These are phyloP conservation scores for Naganishia vaughanmartiniae DNA, from an alignment of 768 basidiomycete genomes.

Conservation along the genomic window DNA sequence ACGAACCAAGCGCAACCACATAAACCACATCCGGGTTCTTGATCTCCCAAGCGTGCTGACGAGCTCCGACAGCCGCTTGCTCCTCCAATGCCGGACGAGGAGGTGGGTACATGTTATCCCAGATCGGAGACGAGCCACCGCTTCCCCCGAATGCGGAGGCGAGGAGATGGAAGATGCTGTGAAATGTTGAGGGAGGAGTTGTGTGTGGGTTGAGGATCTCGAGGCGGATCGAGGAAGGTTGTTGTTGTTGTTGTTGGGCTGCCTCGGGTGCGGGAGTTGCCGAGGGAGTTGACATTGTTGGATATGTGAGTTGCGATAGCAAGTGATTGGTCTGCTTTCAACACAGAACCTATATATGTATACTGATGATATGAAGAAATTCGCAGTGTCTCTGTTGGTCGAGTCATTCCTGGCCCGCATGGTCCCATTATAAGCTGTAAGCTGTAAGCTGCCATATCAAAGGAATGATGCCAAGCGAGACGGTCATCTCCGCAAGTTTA, in stretches of 20 bases:
- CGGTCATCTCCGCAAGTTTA: too few species aligned
- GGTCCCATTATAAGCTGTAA: too few species aligned
- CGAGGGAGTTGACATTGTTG: not conserved
- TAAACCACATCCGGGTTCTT: not conserved
- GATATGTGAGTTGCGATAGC: too few species aligned
- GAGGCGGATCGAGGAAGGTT: conserved; percentile 1
- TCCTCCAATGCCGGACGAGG: conserved; percentile 2
- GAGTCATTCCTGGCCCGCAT: too few species aligned
- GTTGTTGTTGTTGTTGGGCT: not conserved
- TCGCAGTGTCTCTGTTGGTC: too few species aligned
- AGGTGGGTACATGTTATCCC: conserved; percentile 16
- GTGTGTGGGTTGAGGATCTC: not conserved
- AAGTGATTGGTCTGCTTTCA: too few species aligned
- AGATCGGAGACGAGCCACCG: conserved; percentile 2
- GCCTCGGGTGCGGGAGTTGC: not conserved
- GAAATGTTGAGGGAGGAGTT: not conserved
- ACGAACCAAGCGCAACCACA: not conserved
- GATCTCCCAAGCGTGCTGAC: not conserved
- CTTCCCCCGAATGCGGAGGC: not conserved
- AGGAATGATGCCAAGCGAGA: too few species aligned
- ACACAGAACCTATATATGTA: too few species aligned
- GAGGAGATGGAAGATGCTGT: conserved; percentile 2
- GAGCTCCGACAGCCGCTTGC: conserved; percentile 1
- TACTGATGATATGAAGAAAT: too few species aligned
- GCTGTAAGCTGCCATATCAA: too few species aligned